Percentiles rank a stretch among this genome's conserved stretches.
These are phyloP conservation scores for Penstemon barbatus DNA, from an alignment of 257 asterid genomes.

Conservation along the genomic window DNA sequence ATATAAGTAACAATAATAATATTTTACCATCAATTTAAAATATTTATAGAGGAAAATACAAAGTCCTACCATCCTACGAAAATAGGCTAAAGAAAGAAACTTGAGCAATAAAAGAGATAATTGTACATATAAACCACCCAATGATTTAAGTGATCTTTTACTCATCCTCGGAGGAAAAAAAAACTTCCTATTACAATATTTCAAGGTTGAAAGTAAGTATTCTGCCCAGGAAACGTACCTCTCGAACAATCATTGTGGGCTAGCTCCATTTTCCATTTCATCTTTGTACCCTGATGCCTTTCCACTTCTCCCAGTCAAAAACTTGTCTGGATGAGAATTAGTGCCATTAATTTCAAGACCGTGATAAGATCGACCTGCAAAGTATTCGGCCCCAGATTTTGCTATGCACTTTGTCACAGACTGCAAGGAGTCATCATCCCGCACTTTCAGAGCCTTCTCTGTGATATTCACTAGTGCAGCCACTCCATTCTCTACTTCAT, in stretches of 20 bases:
- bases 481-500: constrained; percentile 56
- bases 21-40: no score
- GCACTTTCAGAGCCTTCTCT: constrained; percentile 72
- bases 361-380: constrained; percentile 73
- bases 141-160: no score
- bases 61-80: no score
- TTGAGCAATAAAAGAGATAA: no score
- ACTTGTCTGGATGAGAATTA: constrained; percentile 43
- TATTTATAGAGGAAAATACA: no score
- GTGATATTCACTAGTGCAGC: constrained; percentile 67
- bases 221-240: no score
- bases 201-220: no score
- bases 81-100: no score
- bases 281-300: constrained; percentile 75
- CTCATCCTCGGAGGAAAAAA: no score
- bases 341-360: constrained; percentile 66
- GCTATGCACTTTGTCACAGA: constrained; percentile 43
- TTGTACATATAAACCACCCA: no score
- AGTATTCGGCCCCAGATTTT: constrained; percentile 81
- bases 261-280: constrained; percentile 31
- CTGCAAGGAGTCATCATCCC: constrained; percentile 41
- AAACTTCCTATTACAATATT: no score
- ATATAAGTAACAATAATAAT: no score
- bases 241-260: neutral
- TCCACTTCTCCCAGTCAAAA: constrained; percentile 76